Percentiles rank a stretch among this genome's conserved stretches.
phyloP scores from a whole-genome alignment of 179 eudicot genomes.

The Gypsophila paniculata region DNA sequence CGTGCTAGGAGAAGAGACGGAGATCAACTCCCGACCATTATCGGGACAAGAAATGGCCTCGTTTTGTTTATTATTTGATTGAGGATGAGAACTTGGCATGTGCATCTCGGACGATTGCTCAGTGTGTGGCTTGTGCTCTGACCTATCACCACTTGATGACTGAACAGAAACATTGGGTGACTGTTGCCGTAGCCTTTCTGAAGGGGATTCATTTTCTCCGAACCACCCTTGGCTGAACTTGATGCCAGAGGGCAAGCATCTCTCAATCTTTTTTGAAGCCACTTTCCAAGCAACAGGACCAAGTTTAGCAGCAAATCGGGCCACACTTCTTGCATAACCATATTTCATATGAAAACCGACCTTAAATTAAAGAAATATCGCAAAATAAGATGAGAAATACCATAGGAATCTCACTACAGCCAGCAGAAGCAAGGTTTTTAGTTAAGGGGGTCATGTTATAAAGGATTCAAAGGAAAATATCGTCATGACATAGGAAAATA shows the following conservation, averaged over 20 bases:
- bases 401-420: not conserved
- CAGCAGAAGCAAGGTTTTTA: too few species aligned
- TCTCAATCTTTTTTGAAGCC: slow-evolving; percentile 62
- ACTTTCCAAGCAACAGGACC: slow-evolving; percentile 88
- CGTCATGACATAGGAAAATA: too few species aligned
- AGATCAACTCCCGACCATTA: not conserved
- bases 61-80: slow-evolving; percentile 14
- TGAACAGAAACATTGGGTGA: slow-evolving; percentile 24
- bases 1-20: slow-evolving; percentile 14
- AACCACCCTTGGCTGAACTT: slow-evolving; percentile 88
- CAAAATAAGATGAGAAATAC: not conserved
- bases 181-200: slow-evolving; percentile 23
- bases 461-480: too few species aligned
- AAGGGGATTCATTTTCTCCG: slow-evolving; percentile 48
- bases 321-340: slow-evolving; percentile 86
- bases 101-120: slow-evolving; percentile 14
- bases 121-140: slow-evolving; percentile 17
- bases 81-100: slow-evolving; percentile 17
- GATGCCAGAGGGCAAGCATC: slow-evolving; percentile 55
- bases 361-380: slow-evolving; percentile 31
- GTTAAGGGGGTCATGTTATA: too few species aligned
- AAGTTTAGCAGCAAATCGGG: slow-evolving; percentile 76
- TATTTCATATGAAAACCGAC: slow-evolving; percentile 70
- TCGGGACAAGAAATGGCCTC: slow-evolving; percentile 8
- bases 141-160: slow-evolving; percentile 13